phyloP scores from a whole-genome alignment of 75 land plant species.

The Pinus albicaulis region DNA sequence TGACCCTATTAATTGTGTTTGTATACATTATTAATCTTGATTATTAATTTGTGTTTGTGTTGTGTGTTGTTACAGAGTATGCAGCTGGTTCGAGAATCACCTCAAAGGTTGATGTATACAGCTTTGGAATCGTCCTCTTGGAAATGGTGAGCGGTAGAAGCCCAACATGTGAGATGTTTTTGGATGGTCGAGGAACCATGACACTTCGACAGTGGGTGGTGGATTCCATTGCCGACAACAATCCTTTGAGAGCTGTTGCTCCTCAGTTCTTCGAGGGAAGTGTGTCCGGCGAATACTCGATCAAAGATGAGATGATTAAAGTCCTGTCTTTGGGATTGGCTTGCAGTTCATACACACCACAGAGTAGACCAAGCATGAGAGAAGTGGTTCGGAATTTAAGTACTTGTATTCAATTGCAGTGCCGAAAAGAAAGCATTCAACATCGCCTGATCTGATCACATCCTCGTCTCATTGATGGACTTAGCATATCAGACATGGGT shows the following conservation, averaged over 20 bases:
- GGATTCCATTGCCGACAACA: neutral
- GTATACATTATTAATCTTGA: too few relatives aligned
- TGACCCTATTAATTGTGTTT: too few relatives aligned
- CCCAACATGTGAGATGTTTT: neutral
- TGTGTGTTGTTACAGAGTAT: neutral
- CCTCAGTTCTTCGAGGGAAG: neutral
- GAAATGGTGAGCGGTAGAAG: neutral
- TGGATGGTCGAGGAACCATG: neutral
- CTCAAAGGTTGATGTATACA: neutral
- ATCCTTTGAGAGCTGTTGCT: neutral
- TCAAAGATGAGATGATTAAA: neutral
- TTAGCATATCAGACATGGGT: too few relatives aligned
- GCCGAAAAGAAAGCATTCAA: too few relatives aligned
- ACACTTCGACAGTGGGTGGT: neutral
- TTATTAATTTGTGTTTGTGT: neutral
- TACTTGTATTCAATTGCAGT: too few relatives aligned
- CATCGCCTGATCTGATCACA: too few relatives aligned
- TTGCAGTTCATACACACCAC: neutral
- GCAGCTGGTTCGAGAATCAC: neutral
- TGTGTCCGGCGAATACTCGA: too few relatives aligned
- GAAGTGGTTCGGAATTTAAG: neutral
- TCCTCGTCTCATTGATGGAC: too few relatives aligned
- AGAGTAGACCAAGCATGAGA: neutral
- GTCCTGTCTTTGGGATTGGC: neutral
- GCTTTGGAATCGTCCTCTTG: neutral